phyloP scores from a whole-genome alignment of 2,329 filamentous ascomycete species.

The Furcasterigmium sp. region DNA sequence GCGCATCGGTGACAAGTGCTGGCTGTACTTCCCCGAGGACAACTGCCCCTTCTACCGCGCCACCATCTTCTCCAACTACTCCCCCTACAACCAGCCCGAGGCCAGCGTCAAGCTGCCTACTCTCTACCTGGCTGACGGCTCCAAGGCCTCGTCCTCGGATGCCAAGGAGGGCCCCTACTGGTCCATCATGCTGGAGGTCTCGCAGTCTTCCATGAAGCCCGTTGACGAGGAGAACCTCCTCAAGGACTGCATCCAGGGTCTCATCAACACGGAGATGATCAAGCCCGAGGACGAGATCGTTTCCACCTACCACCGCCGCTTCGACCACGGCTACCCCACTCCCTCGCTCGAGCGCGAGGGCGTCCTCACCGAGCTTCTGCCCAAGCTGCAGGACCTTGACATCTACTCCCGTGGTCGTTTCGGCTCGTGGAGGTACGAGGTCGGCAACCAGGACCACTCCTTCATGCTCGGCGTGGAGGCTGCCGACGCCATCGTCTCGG shows the following conservation, averaged over 20 bases:
- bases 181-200: slow-evolving; percentile 99
- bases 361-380: slow-evolving; percentile 85
- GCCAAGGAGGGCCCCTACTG: slow-evolving; percentile 91
- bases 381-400: slow-evolving; percentile 83
- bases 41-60: slow-evolving; percentile 99
- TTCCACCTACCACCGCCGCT: slow-evolving; percentile 95
- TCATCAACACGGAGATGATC: slow-evolving; percentile 98
- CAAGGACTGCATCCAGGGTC: slow-evolving; percentile 87
- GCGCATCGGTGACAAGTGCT: slow-evolving; percentile 99
- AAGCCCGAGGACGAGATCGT: slow-evolving; percentile 88
- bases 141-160: slow-evolving; percentile 66
- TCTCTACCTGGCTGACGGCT: slow-evolving; percentile 78
- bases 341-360: slow-evolving; percentile 92
- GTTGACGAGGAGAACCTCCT: slow-evolving; percentile 82
- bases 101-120: slow-evolving; percentile 80
- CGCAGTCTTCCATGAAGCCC: slow-evolving; percentile 91
- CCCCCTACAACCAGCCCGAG: slow-evolving; percentile 92
- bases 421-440: slow-evolving; percentile 95
- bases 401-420: slow-evolving; percentile 97
- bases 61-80: slow-evolving; percentile 99
- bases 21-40: slow-evolving; percentile 99
- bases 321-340: slow-evolving; percentile 97
- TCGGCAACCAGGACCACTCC: slow-evolving; percentile 93
- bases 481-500: slow-evolving; percentile 83
- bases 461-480: slow-evolving; percentile 97